Base-by-base conservation (phyloP, 2,329 filamentous ascomycete genomes). In the Colletotrichum simmondsii region DNA sequence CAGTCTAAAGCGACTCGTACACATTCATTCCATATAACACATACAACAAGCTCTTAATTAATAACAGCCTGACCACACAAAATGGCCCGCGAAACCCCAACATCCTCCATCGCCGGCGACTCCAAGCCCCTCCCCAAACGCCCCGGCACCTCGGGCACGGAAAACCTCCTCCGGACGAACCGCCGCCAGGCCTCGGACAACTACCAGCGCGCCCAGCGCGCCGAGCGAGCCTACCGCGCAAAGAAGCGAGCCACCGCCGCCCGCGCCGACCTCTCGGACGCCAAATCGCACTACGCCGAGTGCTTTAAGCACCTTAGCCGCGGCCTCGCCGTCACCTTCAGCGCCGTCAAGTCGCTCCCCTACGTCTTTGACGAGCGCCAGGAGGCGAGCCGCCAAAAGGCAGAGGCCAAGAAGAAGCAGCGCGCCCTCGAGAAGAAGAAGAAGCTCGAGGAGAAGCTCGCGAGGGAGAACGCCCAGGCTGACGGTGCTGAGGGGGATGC, bases 81-180 rank as follows among this genome's bases (percentile, higher is more conserved):
- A 24, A 75, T 76, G 74, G 74, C 74, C 30, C 68, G 69, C 42
- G 65, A 66, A 30, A 74, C 75, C 32, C 65, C 70, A 22, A 65
- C 65, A 42, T 37, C 61, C 72, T 28, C 35, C 56, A 52, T 64
- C 42, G 52, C 56, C 28, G 54, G 61, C 52, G 53, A 71, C 32
- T 74, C 76, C 10, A 79, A 79, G 70, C 77, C 79, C 2, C 76
- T 79, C n/a, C 77, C 77, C 5, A 74, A 65, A n/a, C 80, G 85
- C 24, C 83, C 84, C 5, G 82, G 83, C 70, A 85, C 85, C 16
- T 83, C 84, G 0, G 83, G 83, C 67, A 87, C 85, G 22, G 83
- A 85, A 75, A 81, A 81, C 74, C 77, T 85, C 37, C 82, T 86
- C 54, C 79, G 80, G 58, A 81, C 80, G 65, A 82, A 80, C 68